Conservation (phyloP, 192 early-diverging fungal species). For the Backusella parvicylindrica region DNA sequence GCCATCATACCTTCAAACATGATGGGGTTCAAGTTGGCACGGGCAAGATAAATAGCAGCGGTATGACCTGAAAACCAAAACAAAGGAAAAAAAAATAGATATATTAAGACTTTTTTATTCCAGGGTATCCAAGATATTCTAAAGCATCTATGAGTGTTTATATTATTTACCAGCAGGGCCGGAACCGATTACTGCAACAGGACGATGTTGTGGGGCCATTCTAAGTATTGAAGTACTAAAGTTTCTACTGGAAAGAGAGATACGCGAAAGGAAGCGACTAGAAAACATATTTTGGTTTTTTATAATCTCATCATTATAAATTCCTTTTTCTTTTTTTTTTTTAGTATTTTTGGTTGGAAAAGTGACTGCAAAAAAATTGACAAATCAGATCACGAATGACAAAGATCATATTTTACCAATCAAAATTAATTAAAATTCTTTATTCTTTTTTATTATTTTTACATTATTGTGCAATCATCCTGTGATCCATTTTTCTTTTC, state of each 20-base stretch:
- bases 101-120: not conserved
- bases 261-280: constrained; percentile 9
- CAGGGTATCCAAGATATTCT: not conserved
- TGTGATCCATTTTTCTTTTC: constrained; percentile 39
- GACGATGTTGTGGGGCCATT: constrained; percentile 43
- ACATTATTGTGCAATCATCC: constrained; percentile 47
- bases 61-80: constrained; percentile 65
- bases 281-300: constrained; percentile 1
- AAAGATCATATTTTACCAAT: not conserved
- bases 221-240: constrained; percentile 8
- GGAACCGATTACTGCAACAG: constrained; percentile 80
- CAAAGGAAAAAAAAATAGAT: not conserved
- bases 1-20: constrained; percentile 98
- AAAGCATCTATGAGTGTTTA: not conserved
- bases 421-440: not conserved
- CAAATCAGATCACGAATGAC: not conserved
- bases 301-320: constrained; percentile 4
- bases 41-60: constrained; percentile 92
- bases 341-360: not conserved
- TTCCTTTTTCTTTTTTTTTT: not conserved
- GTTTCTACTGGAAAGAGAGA: not conserved
- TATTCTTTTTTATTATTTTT: not conserved
- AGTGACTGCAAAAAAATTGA: not conserved
- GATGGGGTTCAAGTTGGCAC: constrained; percentile 90
- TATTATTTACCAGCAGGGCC: constrained; percentile 76